A percentile compares a stretch with the other conserved stretches of the same genome.
Evolutionary conservation across 2,329 filamentous ascomycete genomes (phyloP).

Genomic region (Penicillium sp.): DNA sequence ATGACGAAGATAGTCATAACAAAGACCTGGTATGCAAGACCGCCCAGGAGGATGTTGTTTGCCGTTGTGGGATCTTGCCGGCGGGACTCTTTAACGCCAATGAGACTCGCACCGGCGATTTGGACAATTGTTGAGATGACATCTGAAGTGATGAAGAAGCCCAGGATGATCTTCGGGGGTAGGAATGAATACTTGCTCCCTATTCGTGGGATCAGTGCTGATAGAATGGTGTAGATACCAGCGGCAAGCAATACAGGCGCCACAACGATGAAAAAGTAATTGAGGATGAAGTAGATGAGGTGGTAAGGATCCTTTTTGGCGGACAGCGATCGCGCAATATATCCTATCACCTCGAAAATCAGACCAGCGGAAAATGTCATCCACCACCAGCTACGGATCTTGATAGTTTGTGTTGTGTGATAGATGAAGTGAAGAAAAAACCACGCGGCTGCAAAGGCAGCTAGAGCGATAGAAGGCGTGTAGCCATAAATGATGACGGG

Average conservation of each 20-base stretch:
- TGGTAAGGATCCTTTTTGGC: slow-evolving; percentile 14
- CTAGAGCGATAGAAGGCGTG: slow-evolving; percentile 14
- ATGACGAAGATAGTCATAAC: not conserved
- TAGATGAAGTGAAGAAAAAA: slow-evolving; percentile 15
- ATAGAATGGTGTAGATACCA: slow-evolving; percentile 16
- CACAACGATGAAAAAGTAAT: slow-evolving; percentile 19
- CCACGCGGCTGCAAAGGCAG: slow-evolving; percentile 15
- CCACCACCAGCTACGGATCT: slow-evolving; percentile 17
- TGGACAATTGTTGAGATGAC: slow-evolving; percentile 18
- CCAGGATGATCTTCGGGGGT: slow-evolving; percentile 10
- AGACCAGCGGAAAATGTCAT: slow-evolving; percentile 13
- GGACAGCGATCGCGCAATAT: slow-evolving; percentile 14
- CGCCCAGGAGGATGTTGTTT: slow-evolving; percentile 1
- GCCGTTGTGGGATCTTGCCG: not conserved
- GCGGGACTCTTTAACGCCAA: slow-evolving; percentile 11
- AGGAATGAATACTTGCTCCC: slow-evolving; percentile 12
- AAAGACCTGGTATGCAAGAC: slow-evolving; percentile 1
- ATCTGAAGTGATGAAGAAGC: slow-evolving; percentile 18
- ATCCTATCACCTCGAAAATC: slow-evolving; percentile 16
- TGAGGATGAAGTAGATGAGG: slow-evolving; percentile 18
- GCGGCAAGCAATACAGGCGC: slow-evolving; percentile 15
- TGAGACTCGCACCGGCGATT: slow-evolving; percentile 10
- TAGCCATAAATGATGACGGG: slow-evolving; percentile 10
- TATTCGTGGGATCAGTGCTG: slow-evolving; percentile 12
- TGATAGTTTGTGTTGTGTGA: slow-evolving; percentile 7